Percentiles rank a stretch among this genome's conserved stretches.
Evolutionary conservation across 163 green algal species (phyloP).

Genomic region (Coccomyxa subellipsoidea): DNA sequence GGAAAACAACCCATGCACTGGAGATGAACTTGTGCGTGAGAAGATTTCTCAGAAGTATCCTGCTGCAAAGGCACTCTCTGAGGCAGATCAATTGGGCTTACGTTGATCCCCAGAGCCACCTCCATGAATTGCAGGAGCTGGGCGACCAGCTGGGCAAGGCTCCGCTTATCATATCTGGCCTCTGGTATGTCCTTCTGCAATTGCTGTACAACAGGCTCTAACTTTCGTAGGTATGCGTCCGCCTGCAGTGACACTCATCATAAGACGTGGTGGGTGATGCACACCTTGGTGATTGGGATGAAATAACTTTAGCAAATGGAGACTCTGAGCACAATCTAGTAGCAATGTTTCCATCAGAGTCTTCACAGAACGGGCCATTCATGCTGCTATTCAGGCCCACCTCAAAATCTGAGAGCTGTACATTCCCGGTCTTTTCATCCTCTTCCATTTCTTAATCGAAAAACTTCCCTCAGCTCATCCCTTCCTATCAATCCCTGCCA

Average conservation of each 20-base stretch:
- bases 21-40: no score
- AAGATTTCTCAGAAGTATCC: no score
- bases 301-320: neutral
- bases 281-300: neutral
- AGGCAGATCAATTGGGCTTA: no score
- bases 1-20: no score
- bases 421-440: slow-evolving; percentile 18
- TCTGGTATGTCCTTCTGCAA: slow-evolving; percentile 37
- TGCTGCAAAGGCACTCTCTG: no score
- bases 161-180: slow-evolving; percentile 51
- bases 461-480: no score
- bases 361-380: neutral
- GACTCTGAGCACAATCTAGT: neutral
- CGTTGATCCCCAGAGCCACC: slow-evolving; percentile 72
- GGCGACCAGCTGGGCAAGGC: slow-evolving; percentile 52
- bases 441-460: no score
- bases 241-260: slow-evolving; percentile 22
- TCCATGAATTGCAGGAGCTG: slow-evolving; percentile 85
- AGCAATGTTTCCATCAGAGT: neutral
- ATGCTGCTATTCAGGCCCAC: neutral
- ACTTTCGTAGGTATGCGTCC: slow-evolving; percentile 35
- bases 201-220: slow-evolving; percentile 41
- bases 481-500: neutral
- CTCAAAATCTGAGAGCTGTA: slow-evolving; percentile 30
- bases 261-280: neutral